Percentiles rank a stretch among this genome's conserved stretches.
phyloP scores from a whole-genome alignment of 2,329 filamentous ascomycete genomes.

The Neurospora sp. region DNA sequence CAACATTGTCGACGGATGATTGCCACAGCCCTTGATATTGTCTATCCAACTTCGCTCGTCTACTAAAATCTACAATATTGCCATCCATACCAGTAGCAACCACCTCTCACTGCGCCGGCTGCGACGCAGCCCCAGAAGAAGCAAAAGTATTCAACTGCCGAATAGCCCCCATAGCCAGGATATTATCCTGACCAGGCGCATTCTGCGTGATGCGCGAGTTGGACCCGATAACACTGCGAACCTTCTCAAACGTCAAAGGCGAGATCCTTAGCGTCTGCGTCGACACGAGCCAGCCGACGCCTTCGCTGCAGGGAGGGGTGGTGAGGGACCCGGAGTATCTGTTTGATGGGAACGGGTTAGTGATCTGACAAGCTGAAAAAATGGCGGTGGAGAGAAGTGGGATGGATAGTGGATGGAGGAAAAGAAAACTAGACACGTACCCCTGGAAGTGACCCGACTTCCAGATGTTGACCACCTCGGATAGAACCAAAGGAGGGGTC shows the following conservation, averaged over 20 bases:
- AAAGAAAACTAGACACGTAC: constrained; percentile 14
- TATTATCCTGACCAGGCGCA: constrained; percentile 28
- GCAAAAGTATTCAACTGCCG: background rate
- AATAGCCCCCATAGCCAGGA: constrained; percentile 16
- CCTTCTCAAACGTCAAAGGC: constrained; percentile 27
- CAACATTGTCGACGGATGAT: background rate
- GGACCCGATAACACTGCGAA: constrained; percentile 35
- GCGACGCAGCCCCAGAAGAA: background rate
- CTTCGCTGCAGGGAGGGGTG: constrained; percentile 39
- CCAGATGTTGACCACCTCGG: constrained; percentile 29
- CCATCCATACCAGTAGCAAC: background rate
- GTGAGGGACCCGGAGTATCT: constrained; percentile 38
- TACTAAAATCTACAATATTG: background rate
- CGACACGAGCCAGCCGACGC: constrained; percentile 38
- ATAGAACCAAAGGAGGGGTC: constrained; percentile 33
- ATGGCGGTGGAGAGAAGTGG: background rate
- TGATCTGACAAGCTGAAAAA: background rate
- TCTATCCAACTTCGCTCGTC: background rate
- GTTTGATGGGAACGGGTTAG: background rate
- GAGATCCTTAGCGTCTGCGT: constrained; percentile 30
- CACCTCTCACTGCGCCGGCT: background rate
- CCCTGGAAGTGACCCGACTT: constrained; percentile 29
- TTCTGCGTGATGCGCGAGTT: constrained; percentile 38
- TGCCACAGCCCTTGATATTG: background rate
- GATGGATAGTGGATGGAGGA: background rate